A percentile compares a stretch with the other conserved stretches of the same genome.
Conservation (phyloP, 495 filamentous ascomycete genomes). For the Trichoderma virens region DNA sequence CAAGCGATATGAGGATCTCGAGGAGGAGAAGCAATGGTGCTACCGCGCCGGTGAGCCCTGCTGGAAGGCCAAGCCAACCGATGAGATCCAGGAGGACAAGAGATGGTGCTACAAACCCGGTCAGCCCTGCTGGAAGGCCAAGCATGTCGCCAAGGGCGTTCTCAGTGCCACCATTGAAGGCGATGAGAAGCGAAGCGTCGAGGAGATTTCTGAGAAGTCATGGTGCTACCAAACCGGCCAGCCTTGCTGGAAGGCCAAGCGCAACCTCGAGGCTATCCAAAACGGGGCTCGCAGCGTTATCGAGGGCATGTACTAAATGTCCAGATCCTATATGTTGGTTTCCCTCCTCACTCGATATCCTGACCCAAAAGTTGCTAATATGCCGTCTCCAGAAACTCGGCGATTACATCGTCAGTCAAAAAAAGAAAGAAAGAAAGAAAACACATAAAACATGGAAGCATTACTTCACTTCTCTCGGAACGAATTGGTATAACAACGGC, state of each 20-base stretch:
- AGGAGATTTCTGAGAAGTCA: not conserved
- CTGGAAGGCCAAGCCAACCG: constrained; percentile 27
- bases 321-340: constrained; percentile 16
- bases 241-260: constrained; percentile 27
- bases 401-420: too few species aligned
- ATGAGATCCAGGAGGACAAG: constrained; percentile 14
- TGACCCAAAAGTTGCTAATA: not conserved
- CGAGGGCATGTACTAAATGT: constrained; percentile 15
- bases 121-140: constrained; percentile 27
- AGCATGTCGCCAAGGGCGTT: constrained; percentile 18
- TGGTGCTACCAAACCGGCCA: constrained; percentile 10
- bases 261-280: constrained; percentile 29
- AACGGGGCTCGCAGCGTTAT: constrained; percentile 25
- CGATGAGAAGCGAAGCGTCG: not conserved
- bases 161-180: constrained; percentile 5
- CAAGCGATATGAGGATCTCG: constrained; percentile 16
- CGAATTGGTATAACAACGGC: too few species aligned
- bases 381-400: not conserved
- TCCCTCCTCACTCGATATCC: not conserved
- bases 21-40: constrained; percentile 23
- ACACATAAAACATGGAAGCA: too few species aligned
- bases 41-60: constrained; percentile 22
- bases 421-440: too few species aligned
- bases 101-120: constrained; percentile 24
- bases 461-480: too few species aligned